Conservation (phyloP, 108 stramenopile species). For the Nannochloropsis gaditana region DNA sequence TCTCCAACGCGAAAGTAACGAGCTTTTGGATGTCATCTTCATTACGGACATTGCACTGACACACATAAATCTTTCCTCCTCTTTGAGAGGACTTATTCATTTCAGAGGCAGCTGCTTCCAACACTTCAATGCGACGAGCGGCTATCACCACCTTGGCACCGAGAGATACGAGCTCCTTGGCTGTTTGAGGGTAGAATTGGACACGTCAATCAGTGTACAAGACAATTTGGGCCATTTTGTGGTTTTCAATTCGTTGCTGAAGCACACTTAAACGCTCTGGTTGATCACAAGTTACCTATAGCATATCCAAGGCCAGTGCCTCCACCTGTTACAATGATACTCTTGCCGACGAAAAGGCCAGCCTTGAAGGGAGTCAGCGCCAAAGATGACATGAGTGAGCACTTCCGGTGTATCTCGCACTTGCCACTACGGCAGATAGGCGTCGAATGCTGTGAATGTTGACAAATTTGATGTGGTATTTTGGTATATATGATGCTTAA, state of each 20-base stretch:
- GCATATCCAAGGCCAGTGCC: slow-evolving; percentile 72
- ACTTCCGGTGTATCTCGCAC: no score
- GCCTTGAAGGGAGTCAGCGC: slow-evolving; percentile 19
- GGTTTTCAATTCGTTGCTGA: no score
- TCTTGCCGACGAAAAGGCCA: slow-evolving; percentile 62
- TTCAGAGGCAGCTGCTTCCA: slow-evolving; percentile 57
- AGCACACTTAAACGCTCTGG: not conserved
- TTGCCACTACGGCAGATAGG: no score
- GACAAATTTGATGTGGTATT: no score
- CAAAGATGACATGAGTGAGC: not conserved
- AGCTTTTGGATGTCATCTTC: slow-evolving; percentile 61
- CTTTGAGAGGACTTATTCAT: slow-evolving; percentile 51
- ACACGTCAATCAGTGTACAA: no score
- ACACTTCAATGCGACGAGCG: slow-evolving; percentile 59
- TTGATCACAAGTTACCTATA: slow-evolving; percentile 49
- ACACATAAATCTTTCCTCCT: slow-evolving; percentile 23
- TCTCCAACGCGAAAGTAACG: slow-evolving; percentile 50
- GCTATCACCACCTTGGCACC: slow-evolving; percentile 74
- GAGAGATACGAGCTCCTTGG: slow-evolving; percentile 51
- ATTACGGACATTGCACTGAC: slow-evolving; percentile 53
- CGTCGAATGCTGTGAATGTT: no score
- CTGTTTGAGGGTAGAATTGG: not conserved
- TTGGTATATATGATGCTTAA: no score
- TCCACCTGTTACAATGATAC: slow-evolving; percentile 76
- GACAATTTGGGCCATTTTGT: no score